Evolutionary conservation across 2,329 filamentous ascomycete species (phyloP).

Genomic region (Clarireedia monteithiana): DNA sequence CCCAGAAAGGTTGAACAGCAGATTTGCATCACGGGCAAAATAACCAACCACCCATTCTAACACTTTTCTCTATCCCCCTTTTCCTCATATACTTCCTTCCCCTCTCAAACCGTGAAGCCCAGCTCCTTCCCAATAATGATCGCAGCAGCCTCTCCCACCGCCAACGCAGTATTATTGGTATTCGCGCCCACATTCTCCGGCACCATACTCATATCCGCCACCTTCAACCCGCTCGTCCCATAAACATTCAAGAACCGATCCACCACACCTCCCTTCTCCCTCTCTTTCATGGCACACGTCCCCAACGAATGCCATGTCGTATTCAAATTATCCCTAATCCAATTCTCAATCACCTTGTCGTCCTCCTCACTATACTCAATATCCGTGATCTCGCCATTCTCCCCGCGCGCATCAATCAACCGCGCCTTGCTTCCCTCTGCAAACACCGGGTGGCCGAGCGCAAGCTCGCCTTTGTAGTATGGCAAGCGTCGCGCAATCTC

Average conservation of each 20-base stretch:
- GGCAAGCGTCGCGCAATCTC: conserved; percentile 50
- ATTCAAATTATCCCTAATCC: conserved; percentile 33
- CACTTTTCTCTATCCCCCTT: too few relatives aligned
- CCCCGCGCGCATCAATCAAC: conserved; percentile 14
- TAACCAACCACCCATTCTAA: neutral
- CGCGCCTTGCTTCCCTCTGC: conserved; percentile 34
- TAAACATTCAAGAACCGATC: conserved; percentile 34
- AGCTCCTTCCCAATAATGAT: conserved; percentile 34
- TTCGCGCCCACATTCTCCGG: conserved; percentile 36
- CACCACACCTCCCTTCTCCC: conserved; percentile 32
- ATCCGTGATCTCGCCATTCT: conserved; percentile 28
- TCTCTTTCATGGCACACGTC: conserved; percentile 34
- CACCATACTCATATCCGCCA: conserved; percentile 34
- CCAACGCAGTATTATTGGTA: conserved; percentile 38
- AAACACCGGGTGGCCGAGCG: conserved; percentile 38
- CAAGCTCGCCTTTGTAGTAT: conserved; percentile 41
- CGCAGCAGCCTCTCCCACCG: conserved; percentile 35
- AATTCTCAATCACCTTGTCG: conserved; percentile 34
- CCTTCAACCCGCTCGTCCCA: conserved; percentile 33
- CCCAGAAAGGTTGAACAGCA: too few relatives aligned
- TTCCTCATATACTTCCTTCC: neutral
- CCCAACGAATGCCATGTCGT: conserved; percentile 36
- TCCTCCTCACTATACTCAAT: conserved; percentile 32
- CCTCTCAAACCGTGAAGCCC: conserved; percentile 24
- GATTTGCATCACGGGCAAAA: too few relatives aligned